phyloP scores from a whole-genome alignment of 345 rosid species.

The Balakata baccata region DNA sequence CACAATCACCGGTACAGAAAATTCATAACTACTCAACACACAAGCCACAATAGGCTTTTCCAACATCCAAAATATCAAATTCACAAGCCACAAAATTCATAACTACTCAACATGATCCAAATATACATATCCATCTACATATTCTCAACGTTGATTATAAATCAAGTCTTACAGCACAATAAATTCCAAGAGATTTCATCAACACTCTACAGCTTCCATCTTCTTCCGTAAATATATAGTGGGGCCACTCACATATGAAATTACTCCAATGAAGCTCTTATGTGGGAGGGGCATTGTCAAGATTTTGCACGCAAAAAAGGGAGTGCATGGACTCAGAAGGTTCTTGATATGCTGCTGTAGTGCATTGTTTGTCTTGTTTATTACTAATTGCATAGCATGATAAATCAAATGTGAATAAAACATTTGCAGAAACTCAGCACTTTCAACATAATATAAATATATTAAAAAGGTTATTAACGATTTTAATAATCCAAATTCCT shows the following conservation, averaged over 20 bases:
- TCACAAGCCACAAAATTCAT: too few relatives aligned
- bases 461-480: background rate
- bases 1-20: too few relatives aligned
- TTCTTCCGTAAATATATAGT: conserved; percentile 36
- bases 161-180: conserved; percentile 48
- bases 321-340: conserved; percentile 79
- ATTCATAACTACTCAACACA: too few relatives aligned
- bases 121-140: too few relatives aligned
- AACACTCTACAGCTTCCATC: conserved; percentile 46
- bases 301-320: conserved; percentile 73
- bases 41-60: too few relatives aligned
- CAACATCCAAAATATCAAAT: too few relatives aligned
- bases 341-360: conserved; percentile 97
- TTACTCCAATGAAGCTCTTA: conserved; percentile 33
- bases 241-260: conserved; percentile 40
- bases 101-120: too few relatives aligned
- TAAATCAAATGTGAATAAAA: background rate
- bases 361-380: conserved; percentile 43
- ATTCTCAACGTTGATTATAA: too few relatives aligned
- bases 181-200: conserved; percentile 35
- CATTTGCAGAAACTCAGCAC: background rate
- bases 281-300: conserved; percentile 35
- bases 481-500: background rate
- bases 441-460: background rate
- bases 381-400: too few relatives aligned